Evolutionary conservation across 1,139 yeast species (phyloP).

Genomic region (Lodderomyces oxycetoniae): DNA sequence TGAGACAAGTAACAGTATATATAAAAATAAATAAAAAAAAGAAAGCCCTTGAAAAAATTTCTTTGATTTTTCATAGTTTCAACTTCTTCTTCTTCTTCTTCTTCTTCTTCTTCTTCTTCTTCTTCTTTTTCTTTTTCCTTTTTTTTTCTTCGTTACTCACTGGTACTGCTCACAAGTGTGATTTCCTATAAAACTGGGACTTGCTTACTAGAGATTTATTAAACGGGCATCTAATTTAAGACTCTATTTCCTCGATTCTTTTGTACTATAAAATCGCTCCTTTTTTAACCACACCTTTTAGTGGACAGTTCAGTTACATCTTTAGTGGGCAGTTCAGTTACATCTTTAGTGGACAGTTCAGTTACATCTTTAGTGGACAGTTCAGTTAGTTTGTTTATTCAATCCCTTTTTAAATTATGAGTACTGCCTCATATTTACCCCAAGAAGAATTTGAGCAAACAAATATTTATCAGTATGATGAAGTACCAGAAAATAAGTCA

Average conservation of each 20-base stretch:
- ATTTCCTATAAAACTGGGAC: not conserved
- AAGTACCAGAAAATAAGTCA: slow-evolving; percentile 71
- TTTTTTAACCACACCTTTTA: too few species aligned
- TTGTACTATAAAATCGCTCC: too few species aligned
- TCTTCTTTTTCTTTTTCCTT: not conserved
- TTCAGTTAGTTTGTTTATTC: too few species aligned
- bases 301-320: too few species aligned
- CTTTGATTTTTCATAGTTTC: not conserved
- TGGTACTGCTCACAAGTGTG: too few species aligned
- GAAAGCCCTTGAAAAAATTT: not conserved
- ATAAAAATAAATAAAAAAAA: too few species aligned
- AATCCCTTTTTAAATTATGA: too few species aligned
- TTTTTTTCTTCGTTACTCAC: not conserved
- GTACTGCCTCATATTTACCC: slow-evolving; percentile 32
- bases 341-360: too few species aligned
- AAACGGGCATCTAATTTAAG: not conserved
- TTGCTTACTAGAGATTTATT: not conserved
- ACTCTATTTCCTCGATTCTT: not conserved
- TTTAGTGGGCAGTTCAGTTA: too few species aligned
- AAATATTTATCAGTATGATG: slow-evolving; percentile 61
- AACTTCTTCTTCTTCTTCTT: slow-evolving; percentile 1
- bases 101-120: slow-evolving; percentile 4
- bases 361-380: too few species aligned
- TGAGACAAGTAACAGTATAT: too few species aligned
- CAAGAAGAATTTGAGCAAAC: slow-evolving; percentile 36